phyloP scores from a whole-genome alignment of 1,139 yeast species.

The Groenewaldozyma auringiensis region DNA sequence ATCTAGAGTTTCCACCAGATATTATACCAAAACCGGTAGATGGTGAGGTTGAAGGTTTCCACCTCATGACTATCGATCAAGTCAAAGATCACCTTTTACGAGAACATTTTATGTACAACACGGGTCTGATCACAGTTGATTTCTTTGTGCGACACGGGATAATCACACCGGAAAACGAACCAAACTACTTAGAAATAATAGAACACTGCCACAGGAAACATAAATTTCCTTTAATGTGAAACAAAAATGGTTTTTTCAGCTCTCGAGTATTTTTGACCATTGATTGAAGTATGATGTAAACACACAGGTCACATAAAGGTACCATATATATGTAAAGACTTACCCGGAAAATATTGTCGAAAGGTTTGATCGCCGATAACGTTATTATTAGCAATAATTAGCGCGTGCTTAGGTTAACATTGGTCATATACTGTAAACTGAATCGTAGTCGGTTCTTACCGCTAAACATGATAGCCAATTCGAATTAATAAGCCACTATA shows the following conservation, averaged over 20 bases:
- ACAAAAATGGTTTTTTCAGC: too few relatives aligned
- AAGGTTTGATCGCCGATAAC: too few relatives aligned
- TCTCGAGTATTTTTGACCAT: background rate
- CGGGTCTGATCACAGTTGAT: constrained; percentile 72
- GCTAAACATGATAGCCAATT: too few relatives aligned
- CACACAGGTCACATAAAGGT: background rate
- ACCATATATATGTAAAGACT: background rate
- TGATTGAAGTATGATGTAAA: background rate
- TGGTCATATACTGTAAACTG: too few relatives aligned
- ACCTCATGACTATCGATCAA: constrained; percentile 52
- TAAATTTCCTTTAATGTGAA: constrained; percentile 49
- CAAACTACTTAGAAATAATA: constrained; percentile 51
- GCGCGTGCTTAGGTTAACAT: too few relatives aligned
- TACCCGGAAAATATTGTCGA: too few relatives aligned
- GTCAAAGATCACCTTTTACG: constrained; percentile 41
- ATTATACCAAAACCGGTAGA: constrained; percentile 67
- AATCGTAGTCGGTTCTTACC: too few relatives aligned
- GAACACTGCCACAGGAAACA: constrained; percentile 56
- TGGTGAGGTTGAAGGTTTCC: constrained; percentile 75
- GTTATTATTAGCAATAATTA: too few relatives aligned
- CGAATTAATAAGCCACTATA: too few relatives aligned
- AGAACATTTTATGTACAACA: constrained; percentile 79
- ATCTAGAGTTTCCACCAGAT: constrained; percentile 47
- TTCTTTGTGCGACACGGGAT: constrained; percentile 78
- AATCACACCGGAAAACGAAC: constrained; percentile 54